Evolutionary conservation across 176 grass and related monocot species (phyloP), one percentile per base, ranked within the genome.

Genomic region (Eragrostis nindensis): DNA sequence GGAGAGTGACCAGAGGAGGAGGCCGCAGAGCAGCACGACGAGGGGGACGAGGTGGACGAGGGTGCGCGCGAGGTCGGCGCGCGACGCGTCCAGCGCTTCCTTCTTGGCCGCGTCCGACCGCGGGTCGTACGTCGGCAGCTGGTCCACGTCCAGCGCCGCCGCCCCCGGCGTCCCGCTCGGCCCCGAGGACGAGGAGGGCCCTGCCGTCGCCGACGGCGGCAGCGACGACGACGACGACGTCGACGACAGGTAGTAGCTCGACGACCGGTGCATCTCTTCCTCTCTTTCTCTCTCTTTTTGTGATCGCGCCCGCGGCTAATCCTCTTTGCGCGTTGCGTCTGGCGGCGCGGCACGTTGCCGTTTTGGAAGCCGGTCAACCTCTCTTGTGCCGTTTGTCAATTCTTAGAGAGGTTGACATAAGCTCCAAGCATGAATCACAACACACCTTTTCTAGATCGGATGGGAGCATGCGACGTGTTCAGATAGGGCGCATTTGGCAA

Each of bases 1-100:
- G 38, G 94, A 94, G 75, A 94, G 80, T 8, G 86, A 91, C 94
- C 89, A 97, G 48, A 97, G 91, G 36, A 97, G 56, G 70, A 92
- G 65, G 74, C 84, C 84, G 77, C 88, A 97, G 84, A 91, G 36
- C 50, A 97, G 47, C 75, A 97, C 24, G 66, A 91, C 82, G 60
- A 91, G 45, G 19, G 94, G 94, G 70, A 97, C 49, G 29, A 91
- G 62, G 55, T 97, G 91, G 74, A 97, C 84, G 44, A 94, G 75
- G 40, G 68, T 70, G 71, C 88, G 91, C 8, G 94, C 91, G 38
- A 91, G 71, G 72, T 69, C 71, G 53, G 86, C 81, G 5, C 75
- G 88, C 22, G 61, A 80, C 10, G 78, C 77, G 56, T 85, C 87
- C 50, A 90, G 43, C 1, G 82, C 84, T 62, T 92, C 94, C 81